A percentile compares a stretch with the other conserved stretches of the same genome.
phyloP scores from a whole-genome alignment of 441 rosid genomes.

The Pelargonium australe region DNA sequence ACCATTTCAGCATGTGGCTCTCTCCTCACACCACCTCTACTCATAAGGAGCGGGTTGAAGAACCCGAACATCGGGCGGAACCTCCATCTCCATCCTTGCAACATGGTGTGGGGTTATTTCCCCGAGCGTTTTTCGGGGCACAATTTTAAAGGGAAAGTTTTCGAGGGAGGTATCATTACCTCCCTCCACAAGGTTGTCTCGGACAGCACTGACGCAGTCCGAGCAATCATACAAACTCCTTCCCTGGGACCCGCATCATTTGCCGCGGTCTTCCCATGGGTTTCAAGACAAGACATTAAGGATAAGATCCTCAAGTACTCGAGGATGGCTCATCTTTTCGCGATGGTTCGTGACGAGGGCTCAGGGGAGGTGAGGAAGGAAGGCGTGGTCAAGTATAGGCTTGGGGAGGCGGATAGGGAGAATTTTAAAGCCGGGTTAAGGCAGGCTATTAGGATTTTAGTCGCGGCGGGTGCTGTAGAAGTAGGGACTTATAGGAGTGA shows the following conservation, averaged over 20 bases:
- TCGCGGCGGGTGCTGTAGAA: constrained; percentile 88
- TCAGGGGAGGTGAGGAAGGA: constrained; percentile 50
- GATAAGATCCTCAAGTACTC: constrained; percentile 51
- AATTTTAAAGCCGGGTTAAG: constrained; percentile 53
- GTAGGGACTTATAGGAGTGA: constrained; percentile 86
- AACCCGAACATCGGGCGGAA: constrained; percentile 61
- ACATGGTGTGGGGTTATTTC: constrained; percentile 86
- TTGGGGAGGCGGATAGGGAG: constrained; percentile 40
- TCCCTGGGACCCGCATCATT: constrained; percentile 53
- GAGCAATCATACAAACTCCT: constrained; percentile 76
- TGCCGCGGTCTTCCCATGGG: constrained; percentile 53
- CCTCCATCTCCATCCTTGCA: constrained; percentile 75
- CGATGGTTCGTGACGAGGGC: constrained; percentile 54
- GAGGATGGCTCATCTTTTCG: constrained; percentile 57
- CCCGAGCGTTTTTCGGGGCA: constrained; percentile 41
- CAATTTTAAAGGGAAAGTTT: constrained; percentile 41
- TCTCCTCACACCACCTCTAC: constrained; percentile 64
- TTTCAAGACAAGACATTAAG: constrained; percentile 59
- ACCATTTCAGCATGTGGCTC: constrained; percentile 81
- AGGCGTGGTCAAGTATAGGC: constrained; percentile 46
- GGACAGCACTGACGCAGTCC: constrained; percentile 24
- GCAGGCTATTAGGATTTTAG: constrained; percentile 56
- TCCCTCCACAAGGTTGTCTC: constrained; percentile 46
- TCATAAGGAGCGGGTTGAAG: constrained; percentile 70
- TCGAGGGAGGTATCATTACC: constrained; percentile 88